These are phyloP conservation scores for Astrothelium subdiscretum DNA, from an alignment of 495 filamentous ascomycete species.

Conservation along the genomic window DNA sequence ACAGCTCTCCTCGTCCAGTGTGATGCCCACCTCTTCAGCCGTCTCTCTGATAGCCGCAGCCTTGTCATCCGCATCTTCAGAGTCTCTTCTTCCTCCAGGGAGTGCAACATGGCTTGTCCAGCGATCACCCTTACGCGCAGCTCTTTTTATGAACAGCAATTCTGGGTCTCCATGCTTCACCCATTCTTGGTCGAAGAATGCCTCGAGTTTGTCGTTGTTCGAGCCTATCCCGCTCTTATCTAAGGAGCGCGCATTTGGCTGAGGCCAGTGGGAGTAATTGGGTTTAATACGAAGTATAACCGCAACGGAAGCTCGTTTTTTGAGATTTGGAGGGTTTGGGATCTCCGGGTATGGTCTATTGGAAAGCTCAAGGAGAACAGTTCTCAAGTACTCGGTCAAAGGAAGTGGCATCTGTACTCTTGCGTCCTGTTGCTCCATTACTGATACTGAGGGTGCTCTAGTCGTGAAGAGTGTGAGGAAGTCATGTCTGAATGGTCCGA, in stretches of 20 bases:
- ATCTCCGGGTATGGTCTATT: conserved; percentile 50
- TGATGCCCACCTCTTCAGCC: conserved; percentile 59
- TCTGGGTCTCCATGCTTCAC: conserved; percentile 65
- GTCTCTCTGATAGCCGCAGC: conserved; percentile 59
- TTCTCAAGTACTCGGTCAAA: conserved; percentile 25
- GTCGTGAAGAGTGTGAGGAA: too few relatives aligned
- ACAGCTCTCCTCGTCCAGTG: conserved; percentile 43
- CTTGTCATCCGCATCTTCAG: conserved; percentile 52
- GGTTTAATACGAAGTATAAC: conserved; percentile 59
- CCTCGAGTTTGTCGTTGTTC: conserved; percentile 35
- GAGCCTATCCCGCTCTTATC: conserved; percentile 11
- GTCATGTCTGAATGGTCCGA: too few relatives aligned
- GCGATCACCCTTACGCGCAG: conserved; percentile 56
- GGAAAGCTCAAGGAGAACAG: conserved; percentile 40
- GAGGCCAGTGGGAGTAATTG: conserved; percentile 44
- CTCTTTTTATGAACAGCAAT: conserved; percentile 65
- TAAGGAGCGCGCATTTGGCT: conserved; percentile 6
- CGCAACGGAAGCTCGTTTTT: conserved; percentile 62
- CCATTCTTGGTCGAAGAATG: conserved; percentile 61
- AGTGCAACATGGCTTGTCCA: conserved; percentile 70
- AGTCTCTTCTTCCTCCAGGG: conserved; percentile 62
- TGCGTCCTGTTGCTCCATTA: not conserved
- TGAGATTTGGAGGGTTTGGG: conserved; percentile 47
- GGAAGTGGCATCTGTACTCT: not conserved
- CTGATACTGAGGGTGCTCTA: not conserved